Conservation (phyloP, 2,329 filamentous ascomycete species). For the Elsinoe perseae region DNA sequence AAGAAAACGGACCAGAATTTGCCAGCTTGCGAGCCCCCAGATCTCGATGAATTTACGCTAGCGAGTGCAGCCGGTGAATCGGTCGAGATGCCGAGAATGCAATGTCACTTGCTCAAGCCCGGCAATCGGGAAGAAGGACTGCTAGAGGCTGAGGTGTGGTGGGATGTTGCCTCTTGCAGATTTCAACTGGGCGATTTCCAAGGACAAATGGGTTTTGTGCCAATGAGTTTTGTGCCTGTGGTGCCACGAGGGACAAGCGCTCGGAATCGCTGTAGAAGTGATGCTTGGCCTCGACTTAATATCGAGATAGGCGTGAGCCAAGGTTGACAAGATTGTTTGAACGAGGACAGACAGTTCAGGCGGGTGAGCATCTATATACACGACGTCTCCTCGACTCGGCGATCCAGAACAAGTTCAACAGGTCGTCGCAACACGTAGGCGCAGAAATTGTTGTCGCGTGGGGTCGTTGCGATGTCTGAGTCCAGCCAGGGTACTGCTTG, state of each 20-base stretch:
- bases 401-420: not conserved
- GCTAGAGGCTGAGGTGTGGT: conserved; percentile 3
- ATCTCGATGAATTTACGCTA: conserved; percentile 12
- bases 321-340: not conserved
- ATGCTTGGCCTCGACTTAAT: not conserved
- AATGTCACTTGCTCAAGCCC: not conserved
- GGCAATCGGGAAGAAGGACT: not conserved
- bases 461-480: not conserved
- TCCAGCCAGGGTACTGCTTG: not conserved
- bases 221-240: not conserved
- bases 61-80: not conserved
- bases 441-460: not conserved
- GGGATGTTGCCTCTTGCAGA: not conserved
- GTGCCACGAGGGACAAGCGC: not conserved
- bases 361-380: conserved; percentile 3
- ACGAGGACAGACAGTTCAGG: not conserved
- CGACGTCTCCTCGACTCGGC: not conserved
- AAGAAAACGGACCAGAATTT: not conserved
- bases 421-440: not conserved
- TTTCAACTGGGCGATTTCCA: not conserved
- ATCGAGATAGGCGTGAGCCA: not conserved
- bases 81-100: not conserved
- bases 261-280: not conserved
- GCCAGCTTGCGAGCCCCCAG: not conserved
- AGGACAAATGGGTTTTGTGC: too few species aligned